Base-by-base conservation (phyloP, 1,139 yeast species). In the Magnusiomyces sp. region DNA sequence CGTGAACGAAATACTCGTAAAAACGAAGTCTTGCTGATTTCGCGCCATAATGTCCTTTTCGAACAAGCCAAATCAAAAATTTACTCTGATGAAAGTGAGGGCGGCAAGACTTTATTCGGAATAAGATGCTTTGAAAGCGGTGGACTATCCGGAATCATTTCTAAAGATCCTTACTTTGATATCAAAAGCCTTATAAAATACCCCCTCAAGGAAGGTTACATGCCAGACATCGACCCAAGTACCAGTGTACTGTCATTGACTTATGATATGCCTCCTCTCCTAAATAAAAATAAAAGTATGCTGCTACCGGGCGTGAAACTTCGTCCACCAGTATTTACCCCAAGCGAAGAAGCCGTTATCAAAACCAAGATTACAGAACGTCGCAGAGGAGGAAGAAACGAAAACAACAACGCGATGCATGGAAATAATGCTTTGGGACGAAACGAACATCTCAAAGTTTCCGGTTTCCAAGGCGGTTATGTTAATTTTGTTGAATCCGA, bases 241-340 rank as follows among this genome's bases (percentile, higher is more conserved):
- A 70, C 71, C 47, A 70, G 76, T 19, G 80, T 79, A 54, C 64
- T 88, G 51, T 77, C 76, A 50, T 71, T 81, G 2, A 71, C 71
- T 47, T 92, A 83, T 62, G 65, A 71, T 44, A 77, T 85, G 76
- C 81, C 83, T 0, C 57, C 55, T 45, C 53, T 58, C 46, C 43
- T 53, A 34, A 60, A 58, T 7, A 56, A 54, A 14, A 70, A 71
- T 49, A 92, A 92, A 63, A 83, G 95, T 2, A 85, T 92, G 86
- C 71, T 92, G 27, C 68, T 92, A 54, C 85, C 82, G 49, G 97
- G 97, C 0, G 86, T 74, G 59, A 79, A 81, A 53, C 75, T 88
- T 1, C 81, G 81, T 53, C 68, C 69, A 19, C 73, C 75, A 11
- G 82, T 82, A 2, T 71, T 90, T 46, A 79, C 80, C 5, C 57